phyloP scores from a whole-genome alignment of 768 basidiomycete species.

The Cantharellus cinnabarinus region DNA sequence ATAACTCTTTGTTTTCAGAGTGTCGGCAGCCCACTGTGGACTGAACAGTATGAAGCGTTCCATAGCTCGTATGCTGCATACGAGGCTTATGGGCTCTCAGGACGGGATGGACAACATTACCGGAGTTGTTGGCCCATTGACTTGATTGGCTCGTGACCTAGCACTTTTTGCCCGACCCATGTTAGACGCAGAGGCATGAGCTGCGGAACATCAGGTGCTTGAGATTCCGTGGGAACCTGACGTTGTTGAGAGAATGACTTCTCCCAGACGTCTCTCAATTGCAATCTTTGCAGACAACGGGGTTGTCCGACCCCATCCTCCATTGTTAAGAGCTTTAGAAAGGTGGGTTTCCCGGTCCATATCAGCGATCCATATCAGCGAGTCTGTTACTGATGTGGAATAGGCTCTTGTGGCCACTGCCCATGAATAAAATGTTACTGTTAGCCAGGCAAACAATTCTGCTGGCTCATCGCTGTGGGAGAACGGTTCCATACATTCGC shows the following conservation, averaged over 20 bases:
- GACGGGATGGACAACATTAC: slow-evolving; percentile 33
- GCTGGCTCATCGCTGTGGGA: no score
- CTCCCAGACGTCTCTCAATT: slow-evolving; percentile 25
- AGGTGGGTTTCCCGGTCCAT: slow-evolving; percentile 3
- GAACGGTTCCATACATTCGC: no score
- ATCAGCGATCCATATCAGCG: background rate
- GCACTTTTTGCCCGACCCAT: slow-evolving; percentile 28
- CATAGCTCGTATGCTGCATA: slow-evolving; percentile 31
- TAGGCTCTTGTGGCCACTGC: slow-evolving; percentile 23
- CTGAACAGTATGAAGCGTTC: slow-evolving; percentile 27
- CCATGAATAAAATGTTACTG: slow-evolving; percentile 19
- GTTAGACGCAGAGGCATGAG: slow-evolving; percentile 28
- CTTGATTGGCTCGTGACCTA: slow-evolving; percentile 29
- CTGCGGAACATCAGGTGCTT: slow-evolving; percentile 25
- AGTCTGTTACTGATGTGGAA: background rate
- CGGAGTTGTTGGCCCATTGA: slow-evolving; percentile 29
- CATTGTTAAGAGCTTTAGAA: slow-evolving; percentile 24
- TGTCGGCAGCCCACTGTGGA: slow-evolving; percentile 22
- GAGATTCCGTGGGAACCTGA: slow-evolving; percentile 30
- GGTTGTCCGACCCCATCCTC: slow-evolving; percentile 30
- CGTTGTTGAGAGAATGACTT: slow-evolving; percentile 19
- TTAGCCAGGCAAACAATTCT: no score
- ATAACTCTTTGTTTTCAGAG: no score
- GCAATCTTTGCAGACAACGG: slow-evolving; percentile 32
- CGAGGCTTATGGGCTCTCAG: slow-evolving; percentile 27